A percentile compares a stretch with the other conserved stretches of the same genome.
Evolutionary conservation across 2,329 filamentous ascomycete species (phyloP).

Genomic region (Periconia digitata): DNA sequence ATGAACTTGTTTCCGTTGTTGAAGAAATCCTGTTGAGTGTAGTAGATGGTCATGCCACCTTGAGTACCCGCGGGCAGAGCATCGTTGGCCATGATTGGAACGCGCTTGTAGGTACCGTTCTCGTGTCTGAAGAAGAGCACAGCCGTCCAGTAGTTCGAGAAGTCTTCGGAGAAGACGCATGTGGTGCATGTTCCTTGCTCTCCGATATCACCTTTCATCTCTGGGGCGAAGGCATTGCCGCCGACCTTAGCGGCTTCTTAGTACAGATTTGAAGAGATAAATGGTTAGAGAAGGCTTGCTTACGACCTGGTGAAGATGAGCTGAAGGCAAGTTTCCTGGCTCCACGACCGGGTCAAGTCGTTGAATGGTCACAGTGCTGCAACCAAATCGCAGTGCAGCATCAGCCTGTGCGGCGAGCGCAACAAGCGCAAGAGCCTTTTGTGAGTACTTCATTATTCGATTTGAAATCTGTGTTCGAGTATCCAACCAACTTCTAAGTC

Average conservation of each 20-base stretch:
- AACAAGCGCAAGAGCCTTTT: slow-evolving; percentile 3
- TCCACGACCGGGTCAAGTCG: slow-evolving; percentile 21
- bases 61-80: slow-evolving; percentile 6
- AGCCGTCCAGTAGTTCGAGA: slow-evolving; percentile 26
- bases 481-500: neutral
- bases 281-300: neutral
- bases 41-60: slow-evolving; percentile 23
- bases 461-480: neutral
- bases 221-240: slow-evolving; percentile 23
- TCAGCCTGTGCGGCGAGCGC: slow-evolving; percentile 10
- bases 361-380: slow-evolving; percentile 16
- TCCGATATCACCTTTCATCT: slow-evolving; percentile 23
- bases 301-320: slow-evolving; percentile 19
- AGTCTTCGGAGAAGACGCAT: slow-evolving; percentile 28
- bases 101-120: slow-evolving; percentile 17
- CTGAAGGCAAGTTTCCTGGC: slow-evolving; percentile 15
- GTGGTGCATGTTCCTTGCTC: slow-evolving; percentile 19
- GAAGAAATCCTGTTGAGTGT: slow-evolving; percentile 30
- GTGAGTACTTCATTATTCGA: slow-evolving; percentile 12
- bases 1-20: slow-evolving; percentile 17
- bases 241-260: slow-evolving; percentile 9
- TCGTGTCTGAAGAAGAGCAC: slow-evolving; percentile 15
- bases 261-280: neutral
- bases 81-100: slow-evolving; percentile 13
- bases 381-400: slow-evolving; percentile 19